phyloP scores from a whole-genome alignment of 225 moss, liverwort and hornwort genomes.

The Anthoceros angustus region DNA sequence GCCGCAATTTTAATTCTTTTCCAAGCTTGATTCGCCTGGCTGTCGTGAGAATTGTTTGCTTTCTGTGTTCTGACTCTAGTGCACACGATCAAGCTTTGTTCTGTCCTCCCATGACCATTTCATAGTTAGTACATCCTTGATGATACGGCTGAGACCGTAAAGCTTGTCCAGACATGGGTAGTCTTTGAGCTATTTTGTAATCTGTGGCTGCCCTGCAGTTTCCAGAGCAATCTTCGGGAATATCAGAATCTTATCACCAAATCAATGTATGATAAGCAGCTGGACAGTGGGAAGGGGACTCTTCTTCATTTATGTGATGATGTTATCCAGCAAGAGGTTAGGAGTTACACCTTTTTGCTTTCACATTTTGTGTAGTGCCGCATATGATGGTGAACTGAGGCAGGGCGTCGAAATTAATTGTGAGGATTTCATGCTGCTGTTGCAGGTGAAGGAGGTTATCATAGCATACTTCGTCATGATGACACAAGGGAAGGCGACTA shows the following conservation, averaged over 20 bases:
- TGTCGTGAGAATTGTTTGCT: too few species aligned
- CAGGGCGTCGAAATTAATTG: neutral
- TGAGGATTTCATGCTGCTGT: neutral
- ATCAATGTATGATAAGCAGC: slow-evolving; percentile 55
- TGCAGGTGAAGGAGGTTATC: slow-evolving; percentile 57
- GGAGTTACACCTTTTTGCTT: neutral
- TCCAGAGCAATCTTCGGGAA: slow-evolving; percentile 38
- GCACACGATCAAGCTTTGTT: too few species aligned
- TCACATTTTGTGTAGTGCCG: neutral
- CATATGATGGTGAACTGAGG: neutral
- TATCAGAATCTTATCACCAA: slow-evolving; percentile 52
- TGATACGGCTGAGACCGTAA: too few species aligned
- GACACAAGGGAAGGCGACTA: slow-evolving; percentile 50
- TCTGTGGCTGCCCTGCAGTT: slow-evolving; percentile 19
- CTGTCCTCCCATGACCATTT: too few species aligned
- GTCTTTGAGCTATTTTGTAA: neutral
- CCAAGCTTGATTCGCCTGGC: too few species aligned
- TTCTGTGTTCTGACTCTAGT: too few species aligned
- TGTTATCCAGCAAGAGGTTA: slow-evolving; percentile 58
- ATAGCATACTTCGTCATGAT: slow-evolving; percentile 46
- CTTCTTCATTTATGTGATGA: slow-evolving; percentile 52
- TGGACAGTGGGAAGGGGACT: slow-evolving; percentile 56
- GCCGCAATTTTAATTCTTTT: neutral
- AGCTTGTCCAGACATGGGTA: neutral
- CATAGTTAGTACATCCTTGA: too few species aligned